Evolutionary conservation across 2,329 filamentous ascomycete species (phyloP).

Genomic region (Aspergillus jensenii): DNA sequence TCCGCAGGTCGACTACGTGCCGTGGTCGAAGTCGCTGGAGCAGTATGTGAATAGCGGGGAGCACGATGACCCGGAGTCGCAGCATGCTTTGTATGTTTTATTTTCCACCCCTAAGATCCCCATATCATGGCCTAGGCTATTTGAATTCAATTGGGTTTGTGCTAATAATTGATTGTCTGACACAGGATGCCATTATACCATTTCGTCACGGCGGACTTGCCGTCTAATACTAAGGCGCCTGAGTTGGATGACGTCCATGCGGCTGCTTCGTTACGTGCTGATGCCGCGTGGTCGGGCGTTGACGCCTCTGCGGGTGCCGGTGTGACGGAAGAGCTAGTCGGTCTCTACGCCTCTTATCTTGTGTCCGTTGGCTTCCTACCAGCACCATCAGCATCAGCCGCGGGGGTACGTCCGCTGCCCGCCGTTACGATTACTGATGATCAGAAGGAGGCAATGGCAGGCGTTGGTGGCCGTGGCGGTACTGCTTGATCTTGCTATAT

Average conservation of each 20-base stretch:
- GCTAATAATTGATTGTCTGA: neutral
- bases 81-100: conserved; percentile 61
- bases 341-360: conserved; percentile 64
- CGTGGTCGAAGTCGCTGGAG: conserved; percentile 69
- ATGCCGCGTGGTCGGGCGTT: conserved; percentile 58
- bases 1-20: conserved; percentile 64
- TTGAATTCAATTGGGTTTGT: too few relatives aligned
- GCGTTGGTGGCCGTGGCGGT: conserved; percentile 55
- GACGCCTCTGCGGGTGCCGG: conserved; percentile 58
- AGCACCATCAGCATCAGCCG: conserved; percentile 22
- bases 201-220: conserved; percentile 70
- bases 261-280: conserved; percentile 61
- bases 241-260: conserved; percentile 75
- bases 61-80: conserved; percentile 57
- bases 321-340: conserved; percentile 62
- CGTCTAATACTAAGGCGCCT: conserved; percentile 67
- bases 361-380: conserved; percentile 63
- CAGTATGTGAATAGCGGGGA: conserved; percentile 62
- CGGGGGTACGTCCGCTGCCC: conserved; percentile 41
- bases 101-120: neutral
- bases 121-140: too few relatives aligned
- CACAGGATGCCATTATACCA: conserved; percentile 67
- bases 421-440: conserved; percentile 45
- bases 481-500: conserved; percentile 21
- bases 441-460: conserved; percentile 50